A percentile compares a stretch with the other conserved stretches of the same genome.
phyloP scores from a whole-genome alignment of 257 asterid species.

The Solanum gracilifrons region DNA sequence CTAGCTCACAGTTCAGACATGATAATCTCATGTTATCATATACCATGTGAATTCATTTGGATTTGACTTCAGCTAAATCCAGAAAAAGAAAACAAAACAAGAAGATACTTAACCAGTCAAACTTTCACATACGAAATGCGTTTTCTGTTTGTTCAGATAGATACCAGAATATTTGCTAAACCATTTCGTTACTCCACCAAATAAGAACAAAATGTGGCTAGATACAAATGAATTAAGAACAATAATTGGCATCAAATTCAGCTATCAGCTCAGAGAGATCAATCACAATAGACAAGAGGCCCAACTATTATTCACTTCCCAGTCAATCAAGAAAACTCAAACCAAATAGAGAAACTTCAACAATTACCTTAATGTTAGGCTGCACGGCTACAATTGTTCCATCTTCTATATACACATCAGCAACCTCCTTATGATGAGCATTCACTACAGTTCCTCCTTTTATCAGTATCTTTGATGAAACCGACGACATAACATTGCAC shows the following conservation, averaged over 20 bases:
- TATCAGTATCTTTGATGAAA: constrained; percentile 54
- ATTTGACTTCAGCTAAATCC: background rate
- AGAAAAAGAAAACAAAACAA: background rate
- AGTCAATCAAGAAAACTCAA: background rate
- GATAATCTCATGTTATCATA: background rate
- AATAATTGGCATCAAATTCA: background rate
- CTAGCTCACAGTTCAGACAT: background rate
- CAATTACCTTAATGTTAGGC: constrained; percentile 50
- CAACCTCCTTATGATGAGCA: constrained; percentile 75
- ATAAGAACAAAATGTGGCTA: background rate
- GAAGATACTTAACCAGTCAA: background rate
- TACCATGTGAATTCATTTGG: background rate
- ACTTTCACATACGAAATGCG: background rate
- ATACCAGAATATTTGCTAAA: background rate
- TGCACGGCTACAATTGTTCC: constrained; percentile 60
- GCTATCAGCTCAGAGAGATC: background rate
- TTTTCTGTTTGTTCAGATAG: background rate
- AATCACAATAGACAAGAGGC: background rate
- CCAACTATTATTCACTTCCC: background rate
- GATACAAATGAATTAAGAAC: background rate
- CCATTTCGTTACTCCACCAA: background rate
- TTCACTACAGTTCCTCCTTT: constrained; percentile 95
- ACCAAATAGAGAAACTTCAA: background rate
- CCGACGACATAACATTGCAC: constrained; percentile 28
- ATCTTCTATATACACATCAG: constrained; percentile 82